These are phyloP conservation scores for Chiua sp. DNA, from an alignment of 1,284 basidiomycete species.

Conservation along the genomic window DNA sequence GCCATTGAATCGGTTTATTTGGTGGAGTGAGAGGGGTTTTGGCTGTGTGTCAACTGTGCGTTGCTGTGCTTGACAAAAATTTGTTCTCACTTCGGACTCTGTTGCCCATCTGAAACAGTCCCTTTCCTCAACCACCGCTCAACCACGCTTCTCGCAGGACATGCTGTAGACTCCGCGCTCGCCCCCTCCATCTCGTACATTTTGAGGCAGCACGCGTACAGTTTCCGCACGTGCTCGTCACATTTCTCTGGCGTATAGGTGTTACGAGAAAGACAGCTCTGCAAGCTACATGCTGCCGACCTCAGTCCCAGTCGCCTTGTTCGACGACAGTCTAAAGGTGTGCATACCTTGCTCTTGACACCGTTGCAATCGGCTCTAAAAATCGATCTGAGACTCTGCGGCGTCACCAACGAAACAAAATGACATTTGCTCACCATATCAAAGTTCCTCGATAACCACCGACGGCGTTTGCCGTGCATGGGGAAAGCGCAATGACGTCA, in stretches of 20 bases:
- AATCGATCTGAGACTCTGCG: neutral
- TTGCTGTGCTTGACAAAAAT: constrained; percentile 3
- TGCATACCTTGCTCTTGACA: constrained; percentile 40
- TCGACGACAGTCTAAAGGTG: neutral
- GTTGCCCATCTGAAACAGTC: constrained; percentile 3
- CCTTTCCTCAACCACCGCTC: constrained; percentile 60
- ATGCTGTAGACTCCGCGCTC: constrained; percentile 57
- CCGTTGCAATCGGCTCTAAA: constrained; percentile 2
- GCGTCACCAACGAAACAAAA: neutral
- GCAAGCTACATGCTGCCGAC: constrained; percentile 61
- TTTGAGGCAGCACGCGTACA: constrained; percentile 34
- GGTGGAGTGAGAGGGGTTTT: neutral
- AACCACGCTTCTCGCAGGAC: constrained; percentile 60
- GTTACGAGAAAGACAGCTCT: constrained; percentile 65
- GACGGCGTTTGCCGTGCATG: neutral
- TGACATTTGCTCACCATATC: neutral
- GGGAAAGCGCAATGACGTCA: neutral
- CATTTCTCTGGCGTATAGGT: constrained; percentile 70
- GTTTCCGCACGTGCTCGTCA: constrained; percentile 49
- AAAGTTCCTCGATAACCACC: neutral
- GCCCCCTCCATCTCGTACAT: constrained; percentile 55
- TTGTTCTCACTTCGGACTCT: constrained; percentile 17
- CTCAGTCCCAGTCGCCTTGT: neutral
- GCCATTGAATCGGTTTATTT: constrained; percentile 6
- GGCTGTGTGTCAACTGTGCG: constrained; percentile 20